Evolutionary conservation across 192 early-diverging fungal species (phyloP).

Genomic region (Coemansia sp.): DNA sequence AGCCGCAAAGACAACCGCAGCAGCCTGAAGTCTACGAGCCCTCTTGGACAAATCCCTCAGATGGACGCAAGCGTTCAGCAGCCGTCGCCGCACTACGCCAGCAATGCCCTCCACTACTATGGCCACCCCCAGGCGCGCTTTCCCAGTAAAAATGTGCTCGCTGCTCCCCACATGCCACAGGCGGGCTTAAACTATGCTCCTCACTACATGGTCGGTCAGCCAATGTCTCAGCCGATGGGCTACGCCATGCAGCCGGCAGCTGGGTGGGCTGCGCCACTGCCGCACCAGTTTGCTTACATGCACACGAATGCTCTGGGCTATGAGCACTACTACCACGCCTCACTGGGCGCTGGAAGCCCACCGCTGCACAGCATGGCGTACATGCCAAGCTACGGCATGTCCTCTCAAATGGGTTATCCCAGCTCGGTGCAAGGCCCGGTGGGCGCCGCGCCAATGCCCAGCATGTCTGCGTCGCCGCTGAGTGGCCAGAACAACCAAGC

Average conservation of each 20-base stretch:
- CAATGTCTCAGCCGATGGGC: conserved; percentile 46
- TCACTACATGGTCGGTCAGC: conserved; percentile 45
- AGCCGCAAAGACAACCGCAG: conserved; percentile 14
- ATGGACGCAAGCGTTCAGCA: conserved; percentile 13
- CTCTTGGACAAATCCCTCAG: neutral
- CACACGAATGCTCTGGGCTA: conserved; percentile 35
- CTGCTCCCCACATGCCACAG: conserved; percentile 36
- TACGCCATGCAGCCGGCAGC: conserved; percentile 46
- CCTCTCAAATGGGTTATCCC: conserved; percentile 29
- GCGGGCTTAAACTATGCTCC: conserved; percentile 29
- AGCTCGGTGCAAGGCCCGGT: conserved; percentile 27
- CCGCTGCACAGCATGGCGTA: conserved; percentile 45
- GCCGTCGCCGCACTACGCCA: conserved; percentile 15
- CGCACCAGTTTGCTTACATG: conserved; percentile 51
- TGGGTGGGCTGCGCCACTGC: conserved; percentile 38
- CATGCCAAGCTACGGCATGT: conserved; percentile 28
- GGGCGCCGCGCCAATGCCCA: conserved; percentile 33
- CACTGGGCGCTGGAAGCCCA: conserved; percentile 20
- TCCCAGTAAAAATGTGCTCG: conserved; percentile 28
- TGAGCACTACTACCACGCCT: conserved; percentile 48
- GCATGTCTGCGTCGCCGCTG: conserved; percentile 45
- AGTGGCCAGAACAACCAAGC: conserved; percentile 23
- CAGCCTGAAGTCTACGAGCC: neutral
- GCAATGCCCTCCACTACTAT: conserved; percentile 32
- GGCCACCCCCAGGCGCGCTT: conserved; percentile 34